These are phyloP conservation scores for Flaveria brownii DNA, from an alignment of 129 eudicot species.

Conservation along the genomic window DNA sequence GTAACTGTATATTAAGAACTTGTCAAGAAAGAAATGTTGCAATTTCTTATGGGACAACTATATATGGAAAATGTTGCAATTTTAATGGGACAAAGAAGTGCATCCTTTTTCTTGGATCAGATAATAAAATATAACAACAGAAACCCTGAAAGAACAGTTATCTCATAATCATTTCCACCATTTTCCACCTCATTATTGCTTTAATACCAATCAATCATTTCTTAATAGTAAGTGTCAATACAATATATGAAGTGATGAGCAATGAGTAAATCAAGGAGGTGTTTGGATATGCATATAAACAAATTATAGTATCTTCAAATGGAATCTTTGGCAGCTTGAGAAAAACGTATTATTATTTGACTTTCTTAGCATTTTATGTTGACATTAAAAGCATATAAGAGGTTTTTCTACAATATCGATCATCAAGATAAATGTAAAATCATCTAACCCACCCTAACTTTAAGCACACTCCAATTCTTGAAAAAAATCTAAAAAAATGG, in stretches of 20 bases:
- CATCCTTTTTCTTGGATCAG: neutral
- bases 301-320: neutral
- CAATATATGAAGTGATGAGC: too few species aligned
- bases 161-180: neutral
- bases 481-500: too few species aligned
- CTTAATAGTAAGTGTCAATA: neutral
- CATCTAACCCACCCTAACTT: too few species aligned
- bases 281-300: too few species aligned
- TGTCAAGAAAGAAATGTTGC: neutral
- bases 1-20: conserved; percentile 16
- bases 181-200: neutral
- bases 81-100: neutral
- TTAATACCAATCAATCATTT: neutral
- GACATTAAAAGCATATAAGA: neutral
- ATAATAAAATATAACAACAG: neutral
- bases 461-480: too few species aligned
- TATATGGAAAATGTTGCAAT: neutral
- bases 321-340: neutral
- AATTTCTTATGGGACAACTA: neutral
- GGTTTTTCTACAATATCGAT: too few species aligned
- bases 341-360: neutral
- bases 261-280: too few species aligned
- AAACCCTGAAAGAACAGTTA: neutral
- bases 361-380: neutral
- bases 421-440: too few species aligned